These are phyloP conservation scores for Beverwykella pulmonaria DNA, from an alignment of 495 filamentous ascomycete genomes.

Conservation along the genomic window DNA sequence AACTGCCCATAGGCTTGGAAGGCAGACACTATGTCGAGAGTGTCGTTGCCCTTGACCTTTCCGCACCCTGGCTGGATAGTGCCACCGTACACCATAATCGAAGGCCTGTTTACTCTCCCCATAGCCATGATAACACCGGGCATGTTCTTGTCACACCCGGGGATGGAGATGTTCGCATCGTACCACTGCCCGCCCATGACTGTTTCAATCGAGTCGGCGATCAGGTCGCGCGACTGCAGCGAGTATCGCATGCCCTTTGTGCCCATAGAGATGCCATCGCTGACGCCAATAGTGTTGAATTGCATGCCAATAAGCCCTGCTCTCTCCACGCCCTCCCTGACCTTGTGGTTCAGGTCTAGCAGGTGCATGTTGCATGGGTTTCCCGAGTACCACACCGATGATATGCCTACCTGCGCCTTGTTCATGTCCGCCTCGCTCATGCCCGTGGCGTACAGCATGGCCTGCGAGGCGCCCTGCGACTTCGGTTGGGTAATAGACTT, in stretches of 20 bases:
- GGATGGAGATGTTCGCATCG: constrained; percentile 95
- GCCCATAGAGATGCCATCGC: constrained; percentile 81
- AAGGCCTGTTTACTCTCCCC: constrained; percentile 91
- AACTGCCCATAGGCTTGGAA: constrained; percentile 99
- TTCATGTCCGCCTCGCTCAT: constrained; percentile 79
- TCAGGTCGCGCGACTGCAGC: constrained; percentile 90
- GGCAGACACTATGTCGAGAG: constrained; percentile 92
- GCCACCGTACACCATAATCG: constrained; percentile 96
- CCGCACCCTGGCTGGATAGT: constrained; percentile 89
- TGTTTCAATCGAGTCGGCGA: constrained; percentile 97
- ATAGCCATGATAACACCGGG: constrained; percentile 97
- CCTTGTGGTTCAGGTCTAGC: constrained; percentile 78
- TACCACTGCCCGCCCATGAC: constrained; percentile 99
- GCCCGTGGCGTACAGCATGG: constrained; percentile 97
- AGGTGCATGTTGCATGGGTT: constrained; percentile 99
- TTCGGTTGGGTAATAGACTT: constrained; percentile 88
- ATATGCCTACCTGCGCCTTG: constrained; percentile 96
- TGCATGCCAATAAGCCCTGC: constrained; percentile 56
- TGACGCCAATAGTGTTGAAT: constrained; percentile 98
- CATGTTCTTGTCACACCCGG: constrained; percentile 99
- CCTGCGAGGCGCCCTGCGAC: constrained; percentile 96
- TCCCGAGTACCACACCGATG: constrained; percentile 86
- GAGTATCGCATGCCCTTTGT: constrained; percentile 90
- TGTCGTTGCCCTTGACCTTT: constrained; percentile 67
- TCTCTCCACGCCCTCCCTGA: constrained; percentile 78